Conservation (phyloP, 805 yeast genomes). For the Yamadazyma akitaensis region DNA sequence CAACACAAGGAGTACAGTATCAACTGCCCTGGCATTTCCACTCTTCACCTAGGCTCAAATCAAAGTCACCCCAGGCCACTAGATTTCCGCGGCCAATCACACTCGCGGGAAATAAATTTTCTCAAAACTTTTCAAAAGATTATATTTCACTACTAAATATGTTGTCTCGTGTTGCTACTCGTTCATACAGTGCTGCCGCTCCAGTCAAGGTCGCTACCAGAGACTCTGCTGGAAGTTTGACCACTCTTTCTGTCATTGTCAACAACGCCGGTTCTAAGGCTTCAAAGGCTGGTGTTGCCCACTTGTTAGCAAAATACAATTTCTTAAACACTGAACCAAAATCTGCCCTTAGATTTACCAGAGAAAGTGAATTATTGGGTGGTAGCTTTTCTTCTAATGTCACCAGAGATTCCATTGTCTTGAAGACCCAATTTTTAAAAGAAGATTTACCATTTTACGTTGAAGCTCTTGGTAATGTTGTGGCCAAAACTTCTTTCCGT, state of each 20-base stretch:
- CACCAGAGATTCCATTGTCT: constrained; percentile 80
- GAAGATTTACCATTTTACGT: constrained; percentile 91
- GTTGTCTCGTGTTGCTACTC: constrained; percentile 42
- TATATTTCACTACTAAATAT: constrained; percentile 16
- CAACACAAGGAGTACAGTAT: no score
- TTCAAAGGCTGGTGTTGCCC: constrained; percentile 76
- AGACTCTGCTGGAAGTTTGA: constrained; percentile 64
- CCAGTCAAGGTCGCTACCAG: constrained; percentile 47
- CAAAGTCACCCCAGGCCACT: neutral
- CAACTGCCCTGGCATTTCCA: no score
- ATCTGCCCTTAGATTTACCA: constrained; percentile 87
- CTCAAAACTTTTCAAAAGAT: constrained; percentile 6
- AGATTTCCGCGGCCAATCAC: constrained; percentile 14
- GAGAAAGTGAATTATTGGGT: constrained; percentile 93
- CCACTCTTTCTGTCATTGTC: constrained; percentile 75
- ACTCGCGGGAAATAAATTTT: constrained; percentile 12
- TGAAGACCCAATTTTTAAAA: constrained; percentile 78
- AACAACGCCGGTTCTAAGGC: constrained; percentile 80
- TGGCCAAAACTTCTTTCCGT: constrained; percentile 69
- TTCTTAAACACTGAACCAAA: constrained; percentile 79
- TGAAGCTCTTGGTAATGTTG: constrained; percentile 72
- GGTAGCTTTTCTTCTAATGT: constrained; percentile 68
- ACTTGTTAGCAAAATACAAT: constrained; percentile 77
- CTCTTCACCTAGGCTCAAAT: no score
- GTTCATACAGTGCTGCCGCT: constrained; percentile 39